phyloP scores from a whole-genome alignment of 441 rosid genomes.

The Breynia disticha region DNA sequence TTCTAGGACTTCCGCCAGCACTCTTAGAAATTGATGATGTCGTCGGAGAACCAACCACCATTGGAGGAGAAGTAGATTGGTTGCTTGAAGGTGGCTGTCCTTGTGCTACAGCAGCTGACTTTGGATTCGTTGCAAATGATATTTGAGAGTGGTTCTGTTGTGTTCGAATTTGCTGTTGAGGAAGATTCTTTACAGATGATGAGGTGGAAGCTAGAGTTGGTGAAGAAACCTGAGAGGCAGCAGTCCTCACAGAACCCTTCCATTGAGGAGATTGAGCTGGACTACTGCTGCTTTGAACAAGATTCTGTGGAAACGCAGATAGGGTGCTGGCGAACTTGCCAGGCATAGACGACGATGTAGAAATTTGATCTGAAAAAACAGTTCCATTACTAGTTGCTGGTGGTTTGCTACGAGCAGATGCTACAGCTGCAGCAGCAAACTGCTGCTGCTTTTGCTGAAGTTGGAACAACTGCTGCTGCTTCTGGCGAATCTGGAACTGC shows the following conservation, averaged over 20 bases:
- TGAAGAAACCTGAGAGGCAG: constrained; percentile 48
- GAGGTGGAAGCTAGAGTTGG: constrained; percentile 46
- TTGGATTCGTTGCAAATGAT: constrained; percentile 70
- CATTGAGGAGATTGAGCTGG: constrained; percentile 74
- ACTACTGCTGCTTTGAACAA: constrained; percentile 55
- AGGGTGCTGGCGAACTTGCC: constrained; percentile 48
- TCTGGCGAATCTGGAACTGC: too few species aligned
- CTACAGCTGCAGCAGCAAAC: constrained; percentile 46
- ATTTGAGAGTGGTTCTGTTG: constrained; percentile 68
- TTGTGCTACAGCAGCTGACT: constrained; percentile 36
- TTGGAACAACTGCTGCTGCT: constrained; percentile 43
- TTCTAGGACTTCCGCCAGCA: constrained; percentile 85
- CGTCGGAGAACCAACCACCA: constrained; percentile 74
- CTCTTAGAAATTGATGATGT: constrained; percentile 77
- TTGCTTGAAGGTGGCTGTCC: constrained; percentile 48
- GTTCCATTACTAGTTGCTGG: constrained; percentile 51
- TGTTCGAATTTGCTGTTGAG: constrained; percentile 63
- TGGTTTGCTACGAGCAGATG: constrained; percentile 59
- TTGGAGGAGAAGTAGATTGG: constrained; percentile 58
- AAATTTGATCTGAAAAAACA: constrained; percentile 56
- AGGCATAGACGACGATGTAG: constrained; percentile 40
- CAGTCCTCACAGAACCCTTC: constrained; percentile 61
- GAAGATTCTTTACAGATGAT: constrained; percentile 44
- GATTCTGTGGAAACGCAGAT: constrained; percentile 57
- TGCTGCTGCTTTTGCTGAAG: constrained; percentile 71